Evolutionary conservation across 768 basidiomycete genomes (phyloP).

Genomic region (Fomitopsis serialis): DNA sequence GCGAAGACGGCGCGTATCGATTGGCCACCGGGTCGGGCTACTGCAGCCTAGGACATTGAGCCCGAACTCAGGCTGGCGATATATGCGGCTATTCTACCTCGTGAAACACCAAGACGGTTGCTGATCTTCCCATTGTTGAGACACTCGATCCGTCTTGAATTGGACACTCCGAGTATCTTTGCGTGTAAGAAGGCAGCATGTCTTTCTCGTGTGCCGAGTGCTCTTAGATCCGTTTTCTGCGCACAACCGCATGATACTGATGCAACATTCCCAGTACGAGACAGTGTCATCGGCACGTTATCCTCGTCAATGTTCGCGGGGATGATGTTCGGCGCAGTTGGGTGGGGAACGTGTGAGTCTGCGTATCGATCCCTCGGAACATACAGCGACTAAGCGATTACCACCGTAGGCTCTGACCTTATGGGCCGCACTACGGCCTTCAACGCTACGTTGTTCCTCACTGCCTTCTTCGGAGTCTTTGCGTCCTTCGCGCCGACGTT

Average conservation of each 20-base stretch:
- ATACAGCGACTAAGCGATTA: neutral
- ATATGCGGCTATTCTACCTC: too few relatives aligned
- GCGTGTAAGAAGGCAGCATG: too few relatives aligned
- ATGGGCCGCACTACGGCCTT: conserved; percentile 87
- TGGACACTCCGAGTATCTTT: too few relatives aligned
- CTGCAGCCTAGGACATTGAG: too few relatives aligned
- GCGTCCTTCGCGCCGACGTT: conserved; percentile 75
- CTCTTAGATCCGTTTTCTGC: neutral
- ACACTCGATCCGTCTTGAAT: too few relatives aligned
- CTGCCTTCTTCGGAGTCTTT: conserved; percentile 79
- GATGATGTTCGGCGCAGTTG: conserved; percentile 95
- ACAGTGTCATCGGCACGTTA: conserved; percentile 71
- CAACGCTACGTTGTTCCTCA: conserved; percentile 88
- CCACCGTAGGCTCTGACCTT: conserved; percentile 66
- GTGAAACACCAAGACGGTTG: too few relatives aligned
- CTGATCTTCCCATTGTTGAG: too few relatives aligned
- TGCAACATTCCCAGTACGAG: conserved; percentile 43
- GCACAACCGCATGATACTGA: neutral
- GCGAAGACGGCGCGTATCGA: too few relatives aligned
- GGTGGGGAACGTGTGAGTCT: conserved; percentile 82
- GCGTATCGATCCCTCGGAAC: neutral
- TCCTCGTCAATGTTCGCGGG: conserved; percentile 90
- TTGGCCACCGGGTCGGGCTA: too few relatives aligned
- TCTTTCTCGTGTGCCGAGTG: too few relatives aligned
- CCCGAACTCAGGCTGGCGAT: too few relatives aligned